Conservation (phyloP, 768 basidiomycete genomes). For the Trametes cubensis region DNA sequence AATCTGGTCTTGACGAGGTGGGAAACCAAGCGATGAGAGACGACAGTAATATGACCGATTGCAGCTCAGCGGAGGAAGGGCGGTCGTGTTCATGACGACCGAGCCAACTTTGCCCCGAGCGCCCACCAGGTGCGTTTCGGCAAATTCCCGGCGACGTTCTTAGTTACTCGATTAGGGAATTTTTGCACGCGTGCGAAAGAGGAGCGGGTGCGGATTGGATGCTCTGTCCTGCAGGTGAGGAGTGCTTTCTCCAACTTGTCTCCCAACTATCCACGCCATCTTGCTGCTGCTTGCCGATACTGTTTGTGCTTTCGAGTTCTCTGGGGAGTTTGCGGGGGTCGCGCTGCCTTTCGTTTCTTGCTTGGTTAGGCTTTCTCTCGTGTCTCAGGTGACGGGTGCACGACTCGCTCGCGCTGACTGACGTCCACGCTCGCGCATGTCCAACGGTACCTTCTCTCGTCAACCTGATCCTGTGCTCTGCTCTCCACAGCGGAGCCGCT, state of each 20-base stretch:
- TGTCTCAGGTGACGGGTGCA: background rate
- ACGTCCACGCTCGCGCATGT: conserved; percentile 20
- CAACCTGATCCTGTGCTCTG: background rate
- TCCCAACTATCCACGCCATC: background rate
- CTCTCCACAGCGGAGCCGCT: conserved; percentile 21
- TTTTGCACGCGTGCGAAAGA: conserved; percentile 4
- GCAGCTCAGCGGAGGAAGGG: too few relatives aligned
- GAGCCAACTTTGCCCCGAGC: background rate
- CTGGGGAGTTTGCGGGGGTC: conserved; percentile 3
- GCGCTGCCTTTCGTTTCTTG: conserved; percentile 7
- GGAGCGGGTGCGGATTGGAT: background rate
- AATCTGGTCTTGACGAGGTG: too few relatives aligned
- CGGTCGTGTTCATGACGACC: background rate
- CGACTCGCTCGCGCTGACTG: conserved; percentile 2
- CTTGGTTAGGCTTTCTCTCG: conserved; percentile 14
- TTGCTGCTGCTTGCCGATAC: background rate
- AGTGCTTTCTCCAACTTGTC: background rate
- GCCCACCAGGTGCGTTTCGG: background rate
- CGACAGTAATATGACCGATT: too few relatives aligned
- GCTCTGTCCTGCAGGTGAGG: too few relatives aligned
- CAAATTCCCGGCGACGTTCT: conserved; percentile 10
- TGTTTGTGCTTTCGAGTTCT: background rate
- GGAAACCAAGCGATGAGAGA: too few relatives aligned
- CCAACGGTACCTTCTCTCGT: background rate
- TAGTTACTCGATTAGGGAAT: conserved; percentile 17